These are phyloP conservation scores for Chlamydomonas schloesseri DNA, from an alignment of 139 green algal species.

Conservation along the genomic window DNA sequence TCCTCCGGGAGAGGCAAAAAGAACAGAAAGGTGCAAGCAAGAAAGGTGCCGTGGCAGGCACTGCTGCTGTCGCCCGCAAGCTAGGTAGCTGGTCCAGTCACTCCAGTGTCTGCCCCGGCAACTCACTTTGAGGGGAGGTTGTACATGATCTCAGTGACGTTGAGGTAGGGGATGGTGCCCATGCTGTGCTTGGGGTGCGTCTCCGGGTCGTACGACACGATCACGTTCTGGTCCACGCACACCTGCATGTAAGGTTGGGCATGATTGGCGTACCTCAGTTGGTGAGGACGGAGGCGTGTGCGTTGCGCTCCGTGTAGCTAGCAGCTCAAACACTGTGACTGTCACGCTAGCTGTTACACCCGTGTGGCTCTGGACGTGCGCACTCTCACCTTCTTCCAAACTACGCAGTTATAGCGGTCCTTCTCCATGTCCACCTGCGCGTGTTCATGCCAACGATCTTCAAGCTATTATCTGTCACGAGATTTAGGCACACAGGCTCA, in stretches of 20 bases:
- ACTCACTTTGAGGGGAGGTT: constrained; percentile 40
- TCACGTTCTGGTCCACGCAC: constrained; percentile 23
- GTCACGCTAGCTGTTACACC: too few relatives aligned
- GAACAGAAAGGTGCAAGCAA: not conserved
- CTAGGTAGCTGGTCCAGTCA: too few relatives aligned
- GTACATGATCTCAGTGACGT: constrained; percentile 44
- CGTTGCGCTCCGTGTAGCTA: too few relatives aligned
- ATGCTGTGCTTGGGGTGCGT: constrained; percentile 33
- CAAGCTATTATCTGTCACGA: too few relatives aligned
- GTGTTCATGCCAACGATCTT: too few relatives aligned
- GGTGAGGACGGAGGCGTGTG: too few relatives aligned
- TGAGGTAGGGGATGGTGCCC: constrained; percentile 10
- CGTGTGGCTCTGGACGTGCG: not conserved
- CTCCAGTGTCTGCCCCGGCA: not conserved
- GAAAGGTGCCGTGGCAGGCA: too few relatives aligned
- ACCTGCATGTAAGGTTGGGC: too few relatives aligned
- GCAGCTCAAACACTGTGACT: too few relatives aligned
- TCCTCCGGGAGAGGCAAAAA: not conserved
- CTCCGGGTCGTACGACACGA: constrained; percentile 34
- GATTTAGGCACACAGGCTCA: too few relatives aligned
- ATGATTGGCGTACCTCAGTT: too few relatives aligned
- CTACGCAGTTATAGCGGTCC: constrained; percentile 28
- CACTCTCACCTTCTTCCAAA: constrained; percentile 15
- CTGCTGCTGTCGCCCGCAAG: too few relatives aligned
- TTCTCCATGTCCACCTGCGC: constrained; percentile 24